These are phyloP conservation scores for Rhodotorula toruloides DNA, from an alignment of 768 basidiomycete genomes.

Conservation along the genomic window DNA sequence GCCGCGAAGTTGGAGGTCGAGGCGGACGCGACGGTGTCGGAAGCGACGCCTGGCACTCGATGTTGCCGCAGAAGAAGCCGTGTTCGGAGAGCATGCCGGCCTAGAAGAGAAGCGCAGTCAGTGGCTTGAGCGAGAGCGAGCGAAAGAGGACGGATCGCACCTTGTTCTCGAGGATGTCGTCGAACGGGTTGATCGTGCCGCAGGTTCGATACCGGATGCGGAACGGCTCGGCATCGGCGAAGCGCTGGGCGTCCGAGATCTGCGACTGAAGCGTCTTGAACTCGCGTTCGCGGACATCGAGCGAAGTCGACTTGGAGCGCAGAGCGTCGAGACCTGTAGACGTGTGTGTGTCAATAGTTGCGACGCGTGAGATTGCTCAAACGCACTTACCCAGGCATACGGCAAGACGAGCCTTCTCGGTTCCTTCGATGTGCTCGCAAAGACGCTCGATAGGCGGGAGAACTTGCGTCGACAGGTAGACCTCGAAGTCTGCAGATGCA, in stretches of 20 bases:
- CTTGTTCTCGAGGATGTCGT: slow-evolving; percentile 46
- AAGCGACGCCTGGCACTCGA: slow-evolving; percentile 57
- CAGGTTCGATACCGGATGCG: slow-evolving; percentile 72
- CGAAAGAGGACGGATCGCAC: slow-evolving; percentile 31
- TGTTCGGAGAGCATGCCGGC: slow-evolving; percentile 60
- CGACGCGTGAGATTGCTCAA: rapidly evolving
- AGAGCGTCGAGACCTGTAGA: slow-evolving; percentile 45
- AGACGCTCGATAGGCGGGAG: slow-evolving; percentile 90
- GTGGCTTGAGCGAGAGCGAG: slow-evolving; percentile 45
- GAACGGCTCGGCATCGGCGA: slow-evolving; percentile 68
- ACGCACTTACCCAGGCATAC: slow-evolving; percentile 76
- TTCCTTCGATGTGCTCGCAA: slow-evolving; percentile 94
- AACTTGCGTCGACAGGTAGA: slow-evolving; percentile 85
- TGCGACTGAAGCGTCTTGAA: slow-evolving; percentile 83
- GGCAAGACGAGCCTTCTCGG: slow-evolving; percentile 81
- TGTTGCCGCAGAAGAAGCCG: slow-evolving; percentile 63
- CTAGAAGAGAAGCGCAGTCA: slow-evolving; percentile 49
- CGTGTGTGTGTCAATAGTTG: background rate
- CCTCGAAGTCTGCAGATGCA: slow-evolving; percentile 65
- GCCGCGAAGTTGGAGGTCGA: slow-evolving; percentile 76
- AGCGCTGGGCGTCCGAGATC: slow-evolving; percentile 79
- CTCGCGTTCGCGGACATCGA: slow-evolving; percentile 55
- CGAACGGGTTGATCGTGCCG: slow-evolving; percentile 50
- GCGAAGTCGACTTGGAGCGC: slow-evolving; percentile 28
- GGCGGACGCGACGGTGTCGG: slow-evolving; percentile 63